Evolutionary conservation across 768 basidiomycete species (phyloP).

Genomic region (Saitozyma podzolica): DNA sequence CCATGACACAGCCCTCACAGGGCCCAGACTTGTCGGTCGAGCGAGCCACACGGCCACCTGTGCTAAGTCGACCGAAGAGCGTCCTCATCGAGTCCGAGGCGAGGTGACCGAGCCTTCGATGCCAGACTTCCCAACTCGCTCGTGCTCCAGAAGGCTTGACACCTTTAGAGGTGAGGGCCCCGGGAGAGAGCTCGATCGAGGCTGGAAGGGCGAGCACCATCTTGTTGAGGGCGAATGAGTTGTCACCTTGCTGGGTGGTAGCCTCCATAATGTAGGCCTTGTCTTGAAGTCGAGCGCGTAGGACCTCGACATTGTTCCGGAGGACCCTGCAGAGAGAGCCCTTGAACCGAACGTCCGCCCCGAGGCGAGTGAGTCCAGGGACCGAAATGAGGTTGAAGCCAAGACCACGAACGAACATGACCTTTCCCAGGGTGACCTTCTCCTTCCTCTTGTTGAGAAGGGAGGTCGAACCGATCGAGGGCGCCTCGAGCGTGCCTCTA

Average conservation of each 20-base stretch:
- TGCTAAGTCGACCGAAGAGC: constrained; percentile 8
- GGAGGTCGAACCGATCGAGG: constrained; percentile 2
- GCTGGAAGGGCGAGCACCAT: constrained; percentile 3
- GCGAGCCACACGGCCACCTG: constrained; percentile 5
- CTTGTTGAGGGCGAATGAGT: constrained; percentile 1
- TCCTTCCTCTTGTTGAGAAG: constrained; percentile 5
- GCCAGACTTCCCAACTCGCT: constrained; percentile 7
- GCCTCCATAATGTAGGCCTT: constrained; percentile 4
- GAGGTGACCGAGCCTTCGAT: constrained; percentile 11
- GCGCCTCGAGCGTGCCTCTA: background rate
- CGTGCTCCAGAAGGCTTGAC: background rate
- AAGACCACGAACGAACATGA: constrained; percentile 6
- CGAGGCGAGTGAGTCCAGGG: constrained; percentile 1
- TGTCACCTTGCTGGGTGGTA: background rate
- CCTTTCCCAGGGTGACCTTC: background rate
- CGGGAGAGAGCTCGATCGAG: background rate
- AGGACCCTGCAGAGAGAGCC: constrained; percentile 2
- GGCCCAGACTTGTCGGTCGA: constrained; percentile 4
- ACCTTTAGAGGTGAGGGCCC: background rate
- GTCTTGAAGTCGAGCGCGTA: constrained; percentile 6
- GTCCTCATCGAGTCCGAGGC: constrained; percentile 6
- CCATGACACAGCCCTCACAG: constrained; percentile 1
- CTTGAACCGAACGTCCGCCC: constrained; percentile 7
- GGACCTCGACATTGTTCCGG: constrained; percentile 2
- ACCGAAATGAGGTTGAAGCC: constrained; percentile 11